Evolutionary conservation across 768 basidiomycete species (phyloP).

Genomic region (Mrakia hoshinonis): DNA sequence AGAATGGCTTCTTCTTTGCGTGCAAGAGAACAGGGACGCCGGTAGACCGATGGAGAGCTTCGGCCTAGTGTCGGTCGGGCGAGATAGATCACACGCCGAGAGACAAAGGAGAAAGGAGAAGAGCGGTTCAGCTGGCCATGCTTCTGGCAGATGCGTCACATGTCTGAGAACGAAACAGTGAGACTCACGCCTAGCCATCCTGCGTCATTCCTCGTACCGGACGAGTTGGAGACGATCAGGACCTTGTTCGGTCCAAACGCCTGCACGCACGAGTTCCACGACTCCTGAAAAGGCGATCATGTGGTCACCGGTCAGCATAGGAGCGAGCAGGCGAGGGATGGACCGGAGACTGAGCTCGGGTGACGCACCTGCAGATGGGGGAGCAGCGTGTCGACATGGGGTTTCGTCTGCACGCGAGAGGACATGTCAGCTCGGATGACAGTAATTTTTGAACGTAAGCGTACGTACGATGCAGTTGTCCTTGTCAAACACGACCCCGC

Average conservation of each 20-base stretch:
- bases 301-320: too few relatives aligned
- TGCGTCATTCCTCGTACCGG: conserved; percentile 62
- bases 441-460: background rate
- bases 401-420: conserved; percentile 57
- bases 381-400: conserved; percentile 64
- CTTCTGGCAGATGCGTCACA: too few relatives aligned
- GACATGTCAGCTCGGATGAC: background rate
- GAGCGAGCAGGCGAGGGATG: background rate
- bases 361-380: conserved; percentile 61
- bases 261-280: conserved; percentile 64
- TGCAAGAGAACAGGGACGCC: conserved; percentile 76
- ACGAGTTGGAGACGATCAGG: conserved; percentile 88
- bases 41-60: conserved; percentile 70
- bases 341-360: background rate
- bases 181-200: conserved; percentile 64
- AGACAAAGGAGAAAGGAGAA: background rate
- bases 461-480: conserved; percentile 81
- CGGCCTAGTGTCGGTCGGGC: conserved; percentile 51
- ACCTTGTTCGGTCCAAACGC: conserved; percentile 71
- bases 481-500: conserved; percentile 91
- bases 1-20: conserved; percentile 67
- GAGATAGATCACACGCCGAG: too few relatives aligned
- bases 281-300: conserved; percentile 45
- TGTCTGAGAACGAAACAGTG: conserved; percentile 12
- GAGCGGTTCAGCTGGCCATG: background rate